Evolutionary conservation across 441 rosid species (phyloP).

Genomic region (Capsella rubella): DNA sequence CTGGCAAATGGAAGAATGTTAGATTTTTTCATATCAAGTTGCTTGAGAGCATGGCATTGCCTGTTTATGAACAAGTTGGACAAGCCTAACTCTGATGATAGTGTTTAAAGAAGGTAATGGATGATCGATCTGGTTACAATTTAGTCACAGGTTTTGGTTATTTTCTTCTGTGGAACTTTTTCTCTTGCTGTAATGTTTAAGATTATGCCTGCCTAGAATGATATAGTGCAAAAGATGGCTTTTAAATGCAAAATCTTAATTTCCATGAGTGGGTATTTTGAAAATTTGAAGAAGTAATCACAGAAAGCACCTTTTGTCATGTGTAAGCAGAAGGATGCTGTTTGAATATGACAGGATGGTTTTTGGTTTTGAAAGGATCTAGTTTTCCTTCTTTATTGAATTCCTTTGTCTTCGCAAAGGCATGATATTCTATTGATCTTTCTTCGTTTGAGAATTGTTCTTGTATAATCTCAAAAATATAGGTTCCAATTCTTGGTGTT

Average conservation of each 20-base stretch:
- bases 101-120: background rate
- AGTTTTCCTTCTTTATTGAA: background rate
- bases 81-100: background rate
- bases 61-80: slow-evolving; percentile 70
- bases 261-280: background rate
- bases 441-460: background rate
- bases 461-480: background rate
- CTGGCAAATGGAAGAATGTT: slow-evolving; percentile 77
- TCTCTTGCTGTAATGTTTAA: slow-evolving; percentile 17
- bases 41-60: slow-evolving; percentile 84
- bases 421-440: background rate
- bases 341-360: background rate
- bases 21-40: slow-evolving; percentile 81
- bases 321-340: background rate
- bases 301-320: background rate
- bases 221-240: background rate
- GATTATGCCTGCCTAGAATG: background rate
- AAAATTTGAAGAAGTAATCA: background rate
- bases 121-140: background rate
- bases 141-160: slow-evolving; percentile 16
- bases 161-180: background rate
- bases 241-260: background rate
- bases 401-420: background rate
- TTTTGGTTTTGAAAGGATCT: background rate
- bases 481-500: background rate